Evolutionary conservation across 2,329 filamentous ascomycete genomes (phyloP).

Genomic region (Curvularia sp.): DNA sequence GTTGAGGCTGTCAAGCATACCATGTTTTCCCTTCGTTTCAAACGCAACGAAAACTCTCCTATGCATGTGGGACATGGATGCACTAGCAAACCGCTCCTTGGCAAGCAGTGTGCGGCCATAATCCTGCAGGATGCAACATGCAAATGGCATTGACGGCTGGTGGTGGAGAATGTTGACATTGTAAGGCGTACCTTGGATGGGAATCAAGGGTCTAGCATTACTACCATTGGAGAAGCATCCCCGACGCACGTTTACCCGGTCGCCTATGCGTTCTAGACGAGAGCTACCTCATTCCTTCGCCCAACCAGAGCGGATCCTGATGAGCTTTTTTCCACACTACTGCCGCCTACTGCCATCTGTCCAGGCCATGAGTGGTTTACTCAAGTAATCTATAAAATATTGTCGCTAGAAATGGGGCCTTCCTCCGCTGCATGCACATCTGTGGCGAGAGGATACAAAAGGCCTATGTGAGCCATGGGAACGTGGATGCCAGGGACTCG

Average conservation of each 20-base stretch:
- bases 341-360: background rate
- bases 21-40: background rate
- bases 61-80: background rate
- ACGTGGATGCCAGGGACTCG: conserved; percentile 6
- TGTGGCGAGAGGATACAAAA: conserved; percentile 11
- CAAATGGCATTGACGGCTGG: background rate
- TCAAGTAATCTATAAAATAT: conserved; percentile 9
- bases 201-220: background rate
- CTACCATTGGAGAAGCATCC: background rate
- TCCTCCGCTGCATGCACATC: conserved; percentile 14
- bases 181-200: background rate
- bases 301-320: background rate
- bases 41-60: background rate
- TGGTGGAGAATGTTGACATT: background rate
- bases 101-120: background rate
- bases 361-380: background rate
- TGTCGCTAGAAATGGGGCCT: conserved; percentile 7
- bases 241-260: conserved; percentile 4
- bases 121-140: background rate
- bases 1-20: background rate
- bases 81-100: background rate
- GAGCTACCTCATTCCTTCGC: background rate
- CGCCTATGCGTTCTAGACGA: conserved; percentile 7
- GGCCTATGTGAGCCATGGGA: conserved; percentile 10
- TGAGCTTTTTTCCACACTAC: conserved; percentile 1